Base-by-base conservation (phyloP, 768 basidiomycete genomes). In the Crepidotus variabilis region DNA sequence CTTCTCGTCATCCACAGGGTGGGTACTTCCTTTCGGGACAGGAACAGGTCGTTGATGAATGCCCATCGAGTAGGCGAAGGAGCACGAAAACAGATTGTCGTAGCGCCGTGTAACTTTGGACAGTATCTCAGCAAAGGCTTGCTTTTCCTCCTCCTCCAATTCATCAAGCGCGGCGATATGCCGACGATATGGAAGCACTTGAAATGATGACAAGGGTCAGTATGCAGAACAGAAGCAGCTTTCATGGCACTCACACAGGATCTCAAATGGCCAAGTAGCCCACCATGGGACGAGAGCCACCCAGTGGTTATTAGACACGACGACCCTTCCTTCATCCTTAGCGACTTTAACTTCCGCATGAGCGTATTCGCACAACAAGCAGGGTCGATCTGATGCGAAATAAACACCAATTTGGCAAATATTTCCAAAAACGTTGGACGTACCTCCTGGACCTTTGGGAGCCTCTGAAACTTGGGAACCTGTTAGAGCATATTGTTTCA, bases 31-130 rank as follows among this genome's bases (percentile, higher is more conserved):
- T 4, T 63, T 61, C 20, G 59, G 57, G 6, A 72, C 69, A 8
- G 87, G 83, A 2, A 83, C 65, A 5, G 92, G 89, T 1, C 87
- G 81, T 68, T 97, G 94, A 66, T 96, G 94, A 48, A 96, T 81
- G 34, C 94, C 94, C 92, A 96, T 94, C 6, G 91, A 94, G 69
- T 96, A 97, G 0, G 92, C 88, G 71, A 96, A 97, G 0, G 92
- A 88, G 67, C 90, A 93, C 6, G 79, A 80, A 67, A 93, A 93
- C 28, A 93, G 72, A 63, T 88, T 90, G 64, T 90, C 90, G 61
- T 90, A 92, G 51, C 83, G 82, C 54, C 78, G 81, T 6, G 87
- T 86, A 24, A 90, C 66, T 2, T 71, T 71, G 35, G 82, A 84
- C 18, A 96, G 65, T n/a, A 88, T 78, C 32, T 83, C 73, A 0